Evolutionary conservation across 1,139 yeast genomes (phyloP).

Genomic region (Meyerozyma smithsonii): DNA sequence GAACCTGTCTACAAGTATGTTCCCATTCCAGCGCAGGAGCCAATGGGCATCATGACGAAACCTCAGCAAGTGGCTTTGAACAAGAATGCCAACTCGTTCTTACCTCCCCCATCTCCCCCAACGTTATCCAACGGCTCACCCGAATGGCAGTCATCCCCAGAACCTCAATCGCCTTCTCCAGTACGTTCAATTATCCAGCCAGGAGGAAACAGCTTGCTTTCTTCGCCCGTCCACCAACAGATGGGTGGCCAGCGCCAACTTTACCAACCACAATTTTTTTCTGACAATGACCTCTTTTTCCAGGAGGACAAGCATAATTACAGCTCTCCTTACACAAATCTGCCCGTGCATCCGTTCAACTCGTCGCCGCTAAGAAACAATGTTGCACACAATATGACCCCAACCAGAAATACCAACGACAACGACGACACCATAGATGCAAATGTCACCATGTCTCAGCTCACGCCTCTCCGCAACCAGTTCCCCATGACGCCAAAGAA

Average conservation of each 20-base stretch:
- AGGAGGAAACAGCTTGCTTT: conserved; percentile 12
- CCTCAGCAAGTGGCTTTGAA: conserved; percentile 6
- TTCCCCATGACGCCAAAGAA: conserved; percentile 35
- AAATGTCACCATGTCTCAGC: conserved; percentile 37
- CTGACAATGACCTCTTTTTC: conserved; percentile 1
- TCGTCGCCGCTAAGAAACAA: conserved; percentile 29
- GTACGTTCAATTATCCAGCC: conserved; percentile 6
- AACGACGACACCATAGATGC: conserved; percentile 36
- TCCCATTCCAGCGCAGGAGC: conserved; percentile 41
- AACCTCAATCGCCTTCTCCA: conserved; percentile 30
- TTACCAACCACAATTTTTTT: conserved; percentile 2
- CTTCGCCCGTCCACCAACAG: conserved; percentile 25
- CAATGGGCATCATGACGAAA: conserved; percentile 11
- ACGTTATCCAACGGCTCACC: conserved; percentile 33
- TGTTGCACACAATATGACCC: conserved; percentile 14
- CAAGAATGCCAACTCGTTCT: conserved; percentile 16
- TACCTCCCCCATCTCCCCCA: conserved; percentile 45
- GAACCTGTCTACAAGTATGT: conserved; percentile 24
- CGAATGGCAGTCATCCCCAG: conserved; percentile 39
- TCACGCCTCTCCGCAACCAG: conserved; percentile 35
- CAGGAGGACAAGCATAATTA: background rate
- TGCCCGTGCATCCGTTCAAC: conserved; percentile 13
- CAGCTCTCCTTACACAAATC: background rate
- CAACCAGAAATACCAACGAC: conserved; percentile 19
- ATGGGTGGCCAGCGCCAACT: background rate